Evolutionary conservation across 2,329 filamentous ascomycete genomes (phyloP).

Genomic region (Emergomyces pasteurianus): DNA sequence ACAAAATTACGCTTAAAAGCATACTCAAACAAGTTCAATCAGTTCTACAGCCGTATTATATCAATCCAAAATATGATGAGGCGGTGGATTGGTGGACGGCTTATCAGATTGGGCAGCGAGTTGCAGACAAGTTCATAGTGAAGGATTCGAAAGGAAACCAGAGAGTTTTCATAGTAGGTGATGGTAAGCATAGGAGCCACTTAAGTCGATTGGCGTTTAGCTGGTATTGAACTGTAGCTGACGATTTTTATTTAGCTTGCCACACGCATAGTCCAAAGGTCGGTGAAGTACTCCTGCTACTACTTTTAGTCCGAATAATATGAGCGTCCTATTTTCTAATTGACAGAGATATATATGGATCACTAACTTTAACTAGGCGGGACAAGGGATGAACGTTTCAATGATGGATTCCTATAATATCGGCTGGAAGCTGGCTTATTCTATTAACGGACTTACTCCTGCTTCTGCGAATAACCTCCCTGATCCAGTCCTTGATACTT

Average conservation of each 20-base stretch:
- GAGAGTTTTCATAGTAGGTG: slow-evolving; percentile 61
- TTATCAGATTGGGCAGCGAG: slow-evolving; percentile 65
- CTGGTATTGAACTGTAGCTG: not conserved
- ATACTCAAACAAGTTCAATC: slow-evolving; percentile 55
- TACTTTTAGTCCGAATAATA: not conserved
- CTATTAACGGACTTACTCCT: slow-evolving; percentile 26
- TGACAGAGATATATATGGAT: not conserved
- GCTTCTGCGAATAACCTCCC: slow-evolving; percentile 1
- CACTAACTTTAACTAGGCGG: not conserved
- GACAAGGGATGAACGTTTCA: slow-evolving; percentile 3
- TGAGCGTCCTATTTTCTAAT: not conserved
- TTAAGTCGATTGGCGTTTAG: not conserved
- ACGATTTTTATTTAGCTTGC: not conserved
- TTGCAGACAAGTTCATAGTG: slow-evolving; percentile 32
- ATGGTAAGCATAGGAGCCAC: slow-evolving; percentile 28
- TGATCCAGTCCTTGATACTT: slow-evolving; percentile 25
- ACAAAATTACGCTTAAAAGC: slow-evolving; percentile 46
- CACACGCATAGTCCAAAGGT: slow-evolving; percentile 3
- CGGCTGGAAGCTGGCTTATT: slow-evolving; percentile 29
- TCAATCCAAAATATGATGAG: slow-evolving; percentile 46
- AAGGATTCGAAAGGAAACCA: slow-evolving; percentile 57
- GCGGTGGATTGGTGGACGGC: slow-evolving; percentile 63
- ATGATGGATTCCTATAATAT: slow-evolving; percentile 21
- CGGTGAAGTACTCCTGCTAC: not conserved
- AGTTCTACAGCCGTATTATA: slow-evolving; percentile 55